Evolutionary conservation across 2,329 filamentous ascomycete genomes (phyloP), one percentile per base, ranked within the genome.

Genomic region (Scedosporium boydii): DNA sequence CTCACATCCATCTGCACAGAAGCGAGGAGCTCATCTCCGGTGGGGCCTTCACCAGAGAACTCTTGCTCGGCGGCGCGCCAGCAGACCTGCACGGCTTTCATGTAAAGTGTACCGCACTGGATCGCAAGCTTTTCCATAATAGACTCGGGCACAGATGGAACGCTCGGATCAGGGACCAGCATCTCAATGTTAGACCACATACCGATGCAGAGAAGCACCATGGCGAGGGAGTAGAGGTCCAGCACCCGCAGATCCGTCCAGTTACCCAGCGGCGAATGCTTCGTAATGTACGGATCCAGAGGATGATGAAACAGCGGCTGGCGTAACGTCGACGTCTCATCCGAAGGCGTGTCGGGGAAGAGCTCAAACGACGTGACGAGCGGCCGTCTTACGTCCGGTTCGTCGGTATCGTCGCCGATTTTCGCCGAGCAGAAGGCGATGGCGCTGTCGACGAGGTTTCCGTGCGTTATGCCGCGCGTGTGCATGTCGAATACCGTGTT

Each of bases 401-500:
- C 77, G 1, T 78, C 74, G 4, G 6, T 75, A 72, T 1, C 73
- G 76, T 1, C 75, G 73, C 53, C 78, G 75, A 2, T 71, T 74
- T 21, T 73, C 18, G 71, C 76, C 59, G 79, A 79, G 64, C 80
- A 86, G 60, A 93, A 90, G 0, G 88, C 81, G 16, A 93, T 80
- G 64, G 87, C 90, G 48, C 79, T 82, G 66, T 86, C 85, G 58
- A 82, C 78, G 34, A 93, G 80, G 67, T 89, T 87, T 4, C 89
- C 87, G 71, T 93, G 90, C 0, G 82, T 82, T 60, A 91, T 83
- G 14, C 85, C 84, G 48, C 87, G 80, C 2, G 82, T 81, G 69
- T 93, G 89, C 71, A 93, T 78, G 66, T 89, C 87, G 68, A 89
- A 90, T 41, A 93, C 80, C 3, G 88, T 89, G 66, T 87, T 87